These are phyloP conservation scores for Pyrenula massariospora DNA, from an alignment of 495 filamentous ascomycete genomes.

Conservation along the genomic window DNA sequence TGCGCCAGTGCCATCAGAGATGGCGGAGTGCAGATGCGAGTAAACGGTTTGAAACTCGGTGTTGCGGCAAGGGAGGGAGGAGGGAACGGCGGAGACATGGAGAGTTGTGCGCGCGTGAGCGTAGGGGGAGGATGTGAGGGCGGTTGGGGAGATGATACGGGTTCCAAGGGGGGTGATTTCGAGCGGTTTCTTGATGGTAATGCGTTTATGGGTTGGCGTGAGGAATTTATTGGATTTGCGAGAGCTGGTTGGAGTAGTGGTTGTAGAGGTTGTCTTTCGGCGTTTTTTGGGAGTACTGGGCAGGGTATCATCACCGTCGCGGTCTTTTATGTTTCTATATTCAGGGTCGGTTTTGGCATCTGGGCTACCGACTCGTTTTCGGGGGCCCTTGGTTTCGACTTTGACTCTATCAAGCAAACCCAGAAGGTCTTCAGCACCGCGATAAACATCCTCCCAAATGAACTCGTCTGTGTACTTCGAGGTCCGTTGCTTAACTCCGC, in stretches of 20 bases:
- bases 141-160: conserved; percentile 64
- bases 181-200: conserved; percentile 79
- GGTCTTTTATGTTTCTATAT: conserved; percentile 16
- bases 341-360: conserved; percentile 38
- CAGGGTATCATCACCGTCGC: conserved; percentile 31
- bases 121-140: conserved; percentile 77
- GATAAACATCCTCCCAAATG: conserved; percentile 75
- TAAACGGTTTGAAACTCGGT: conserved; percentile 87
- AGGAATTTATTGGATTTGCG: conserved; percentile 40
- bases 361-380: conserved; percentile 41
- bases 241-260: conserved; percentile 48
- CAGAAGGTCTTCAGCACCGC: conserved; percentile 49
- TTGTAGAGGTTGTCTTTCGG: conserved; percentile 36
- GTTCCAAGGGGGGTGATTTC: conserved; percentile 94
- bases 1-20: conserved; percentile 80
- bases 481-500: conserved; percentile 78
- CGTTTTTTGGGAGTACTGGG: conserved; percentile 50
- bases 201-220: conserved; percentile 64
- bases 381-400: conserved; percentile 57
- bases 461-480: conserved; percentile 91
- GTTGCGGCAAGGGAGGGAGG: conserved; percentile 82
- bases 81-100: conserved; percentile 86
- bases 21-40: conserved; percentile 84
- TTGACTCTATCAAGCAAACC: conserved; percentile 53
- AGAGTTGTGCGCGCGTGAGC: conserved; percentile 79